Base-by-base conservation (phyloP, 2,329 filamentous ascomycete genomes). In the Camillea tinctor region DNA sequence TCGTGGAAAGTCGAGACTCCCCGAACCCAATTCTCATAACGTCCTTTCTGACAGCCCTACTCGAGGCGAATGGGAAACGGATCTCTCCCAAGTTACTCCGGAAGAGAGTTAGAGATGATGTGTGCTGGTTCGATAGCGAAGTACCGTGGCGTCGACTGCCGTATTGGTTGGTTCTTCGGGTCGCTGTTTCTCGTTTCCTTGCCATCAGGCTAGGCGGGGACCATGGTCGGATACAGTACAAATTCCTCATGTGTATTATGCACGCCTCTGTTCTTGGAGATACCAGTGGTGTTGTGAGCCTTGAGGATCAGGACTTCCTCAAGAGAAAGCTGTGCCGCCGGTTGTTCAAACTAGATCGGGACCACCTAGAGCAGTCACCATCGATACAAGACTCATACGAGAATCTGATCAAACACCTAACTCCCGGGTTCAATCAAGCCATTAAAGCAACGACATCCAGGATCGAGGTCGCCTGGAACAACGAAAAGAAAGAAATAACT, bases 101-200 rank as follows among this genome's bases (percentile, higher is more conserved):
- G 0, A 91, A 91, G 67, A 77, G 81, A 3, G 79, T 89, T 0
- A 79, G 83, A 0, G 88, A 90, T 56, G 86, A 88, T 21, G 80
- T 88, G 0, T 77, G 76, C n/a, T 82, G 83, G 73, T 71, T 74
- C 1, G 69, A 80, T 2, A 75, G 80, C 0, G 71, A 77, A 1
- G 69, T 74, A 0, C 87, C 87, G 0, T 91, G 88, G 88, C 77
- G 88, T 24, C 76, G 88, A 40, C 80, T 80, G 1, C 79, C 87
- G 0, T 79, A 82, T 55, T 91, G 86, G 81, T 79, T 91, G 0
- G 75, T 86, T 0, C 71, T 90, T 4, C 82, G 86, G 0, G 85
- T 90, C 1, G 75, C 79, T 0, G 67, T 85, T 1, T 79, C 85
- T 50, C 79, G 86, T 0, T 75, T 80, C 19, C 73, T 90, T 0